Evolutionary conservation across 2,329 filamentous ascomycete species (phyloP), one percentile per base, ranked within the genome.

Genomic region (Endoconidiophora polonica): DNA sequence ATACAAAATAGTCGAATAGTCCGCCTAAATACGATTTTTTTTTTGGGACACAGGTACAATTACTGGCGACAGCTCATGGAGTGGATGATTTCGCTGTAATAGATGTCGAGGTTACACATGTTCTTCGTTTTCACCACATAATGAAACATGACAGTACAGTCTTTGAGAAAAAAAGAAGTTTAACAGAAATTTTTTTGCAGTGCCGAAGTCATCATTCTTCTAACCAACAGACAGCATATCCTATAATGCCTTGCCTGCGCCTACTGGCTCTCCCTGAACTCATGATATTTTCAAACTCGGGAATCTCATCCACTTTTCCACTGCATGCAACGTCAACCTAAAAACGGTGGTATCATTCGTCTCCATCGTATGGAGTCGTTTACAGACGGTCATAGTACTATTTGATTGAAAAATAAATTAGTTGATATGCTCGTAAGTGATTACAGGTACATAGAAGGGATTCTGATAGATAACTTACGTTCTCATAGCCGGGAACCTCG

Each of bases 401-500:
- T 41, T 42, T 7, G 7, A 33, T 36, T 23, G 5, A 52, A n/a
- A 40, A 40, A 47, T 18, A 26, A 41, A 33, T 48, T 52, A 52
- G 45, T 36, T 5, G 26, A 9, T 0, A 4, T 24, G 16, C 44
- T 16, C 16, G 33, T 29, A 44, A 2, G 33, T 18, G 10, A 12
- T 9, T 16, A 20, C 16, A 18, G 16, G 16, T 18, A 18, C 20
- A 18, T 24, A 23, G 48, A 43, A 9, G 2, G 24, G 24, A 29
- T 4, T 33, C 12, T 33, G 12, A 5, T 33, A 36, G 9, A 20
- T 12, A 10, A 48, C 49, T 77, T 94, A 95, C 75, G 83, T 95
- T 95, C 67, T 86, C 86, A 74, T 87, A 81, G 67, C 83, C 85
- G 62, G 91, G 90, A 67, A 95, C 84, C 63, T 86, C 79, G 65